Percentiles rank a stretch among this genome's conserved stretches.
phyloP scores from a whole-genome alignment of 257 asterid species.

The Rhazya stricta region DNA sequence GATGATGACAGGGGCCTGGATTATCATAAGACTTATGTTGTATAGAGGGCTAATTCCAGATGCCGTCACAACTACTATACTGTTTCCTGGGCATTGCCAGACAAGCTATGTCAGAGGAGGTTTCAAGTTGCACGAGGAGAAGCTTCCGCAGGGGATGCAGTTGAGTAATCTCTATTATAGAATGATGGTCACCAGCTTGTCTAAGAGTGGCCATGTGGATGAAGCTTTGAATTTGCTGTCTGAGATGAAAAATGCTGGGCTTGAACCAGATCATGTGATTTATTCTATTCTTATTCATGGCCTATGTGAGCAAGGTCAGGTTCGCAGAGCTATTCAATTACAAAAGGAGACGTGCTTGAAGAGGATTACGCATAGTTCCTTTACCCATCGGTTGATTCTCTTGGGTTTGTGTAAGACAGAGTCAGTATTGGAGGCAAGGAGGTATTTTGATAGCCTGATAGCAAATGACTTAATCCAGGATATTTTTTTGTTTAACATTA shows the following conservation, averaged over 20 bases:
- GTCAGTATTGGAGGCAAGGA: constrained; percentile 49
- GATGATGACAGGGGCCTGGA: constrained; percentile 43
- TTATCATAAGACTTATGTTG: constrained; percentile 29
- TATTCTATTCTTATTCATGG: constrained; percentile 56
- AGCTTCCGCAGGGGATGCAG: constrained; percentile 48
- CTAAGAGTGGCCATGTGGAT: constrained; percentile 48
- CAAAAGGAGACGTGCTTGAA: constrained; percentile 43
- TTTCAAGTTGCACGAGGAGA: constrained; percentile 46
- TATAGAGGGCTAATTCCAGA: constrained; percentile 37
- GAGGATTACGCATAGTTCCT: constrained; percentile 33
- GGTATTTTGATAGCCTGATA: constrained; percentile 43
- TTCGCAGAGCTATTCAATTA: constrained; percentile 39
- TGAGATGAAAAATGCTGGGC: constrained; percentile 45
- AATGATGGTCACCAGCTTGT: constrained; percentile 50
- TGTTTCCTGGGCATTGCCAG: constrained; percentile 57
- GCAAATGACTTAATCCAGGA: constrained; percentile 38
- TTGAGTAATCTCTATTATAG: constrained; percentile 35
- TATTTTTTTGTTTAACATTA: constrained; percentile 54
- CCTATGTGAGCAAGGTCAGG: constrained; percentile 62
- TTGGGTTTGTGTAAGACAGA: constrained; percentile 49
- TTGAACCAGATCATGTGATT: constrained; percentile 49
- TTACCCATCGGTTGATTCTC: constrained; percentile 43
- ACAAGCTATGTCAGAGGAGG: constrained; percentile 49
- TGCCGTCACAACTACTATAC: constrained; percentile 42
- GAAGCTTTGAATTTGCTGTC: constrained; percentile 53